These are phyloP conservation scores for Penicillium goetzii DNA, from an alignment of 495 filamentous ascomycete genomes.

Conservation along the genomic window DNA sequence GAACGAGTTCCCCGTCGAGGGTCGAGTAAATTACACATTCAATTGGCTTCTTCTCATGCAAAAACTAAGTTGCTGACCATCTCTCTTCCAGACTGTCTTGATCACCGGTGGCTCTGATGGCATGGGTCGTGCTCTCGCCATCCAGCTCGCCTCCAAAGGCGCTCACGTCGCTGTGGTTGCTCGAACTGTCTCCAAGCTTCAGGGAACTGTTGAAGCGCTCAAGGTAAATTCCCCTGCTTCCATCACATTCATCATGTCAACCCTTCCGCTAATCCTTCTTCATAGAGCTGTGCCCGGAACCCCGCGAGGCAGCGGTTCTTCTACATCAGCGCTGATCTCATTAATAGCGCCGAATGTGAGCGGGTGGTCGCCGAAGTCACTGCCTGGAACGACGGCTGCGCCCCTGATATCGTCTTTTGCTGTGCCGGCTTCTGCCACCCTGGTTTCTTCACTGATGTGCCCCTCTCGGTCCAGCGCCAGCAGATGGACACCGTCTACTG, in stretches of 20 bases:
- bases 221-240: constrained; percentile 44
- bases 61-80: constrained; percentile 17
- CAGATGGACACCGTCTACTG: constrained; percentile 96
- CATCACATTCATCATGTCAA: neutral
- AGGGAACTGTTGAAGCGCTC: constrained; percentile 68
- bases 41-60: neutral
- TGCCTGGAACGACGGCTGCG: constrained; percentile 75
- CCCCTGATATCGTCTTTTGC: constrained; percentile 90
- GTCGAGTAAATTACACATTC: constrained; percentile 61
- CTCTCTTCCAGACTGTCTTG: constrained; percentile 67
- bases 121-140: constrained; percentile 77
- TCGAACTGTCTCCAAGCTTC: constrained; percentile 74
- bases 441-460: constrained; percentile 75
- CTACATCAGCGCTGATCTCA: constrained; percentile 84
- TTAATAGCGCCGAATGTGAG: constrained; percentile 64
- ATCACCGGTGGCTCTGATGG: constrained; percentile 93
- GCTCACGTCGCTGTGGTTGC: constrained; percentile 87
- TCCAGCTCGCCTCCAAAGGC: constrained; percentile 77
- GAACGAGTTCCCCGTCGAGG: constrained; percentile 82
- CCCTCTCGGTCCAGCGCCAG: constrained; percentile 62
- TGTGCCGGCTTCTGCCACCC: constrained; percentile 80
- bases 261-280: constrained; percentile 18
- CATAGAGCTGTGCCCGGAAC: constrained; percentile 61
- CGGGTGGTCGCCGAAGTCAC: constrained; percentile 72
- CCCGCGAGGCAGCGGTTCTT: constrained; percentile 74